phyloP scores from a whole-genome alignment of 1,284 basidiomycete species.

The Cutaneotrichosporon spelunceum region DNA sequence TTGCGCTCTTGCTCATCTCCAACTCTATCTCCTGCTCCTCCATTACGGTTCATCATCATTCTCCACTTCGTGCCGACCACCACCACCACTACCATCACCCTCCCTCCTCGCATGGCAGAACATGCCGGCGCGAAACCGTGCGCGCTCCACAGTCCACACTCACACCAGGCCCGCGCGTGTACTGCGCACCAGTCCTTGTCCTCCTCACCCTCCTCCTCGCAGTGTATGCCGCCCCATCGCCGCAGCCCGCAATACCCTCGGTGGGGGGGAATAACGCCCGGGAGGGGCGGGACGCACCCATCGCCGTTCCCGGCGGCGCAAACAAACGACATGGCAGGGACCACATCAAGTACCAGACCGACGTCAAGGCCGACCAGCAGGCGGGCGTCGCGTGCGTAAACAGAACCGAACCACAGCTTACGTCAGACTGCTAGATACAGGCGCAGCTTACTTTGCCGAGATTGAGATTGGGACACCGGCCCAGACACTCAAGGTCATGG shows the following conservation, averaged over 20 bases:
- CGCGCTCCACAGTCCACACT: background rate
- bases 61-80: background rate
- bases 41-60: background rate
- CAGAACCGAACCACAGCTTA: too few relatives aligned
- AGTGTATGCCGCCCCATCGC: background rate
- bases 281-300: too few relatives aligned
- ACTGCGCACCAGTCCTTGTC: background rate
- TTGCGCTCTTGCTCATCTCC: background rate
- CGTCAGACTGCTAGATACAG: slow-evolving; percentile 36
- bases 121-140: background rate
- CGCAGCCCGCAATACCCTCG: background rate
- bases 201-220: background rate
- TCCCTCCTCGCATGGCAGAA: too few relatives aligned
- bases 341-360: too few relatives aligned
- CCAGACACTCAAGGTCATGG: slow-evolving; percentile 57
- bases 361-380: background rate
- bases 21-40: background rate
- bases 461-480: slow-evolving; percentile 44
- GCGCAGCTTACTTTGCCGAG: slow-evolving; percentile 39
- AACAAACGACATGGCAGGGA: background rate
- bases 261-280: too few relatives aligned
- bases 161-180: background rate
- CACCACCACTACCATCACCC: background rate
- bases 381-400: background rate
- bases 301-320: background rate